phyloP scores from a whole-genome alignment of 2,329 filamentous ascomycete genomes.

The Torrubiellomyces zombiae region DNA sequence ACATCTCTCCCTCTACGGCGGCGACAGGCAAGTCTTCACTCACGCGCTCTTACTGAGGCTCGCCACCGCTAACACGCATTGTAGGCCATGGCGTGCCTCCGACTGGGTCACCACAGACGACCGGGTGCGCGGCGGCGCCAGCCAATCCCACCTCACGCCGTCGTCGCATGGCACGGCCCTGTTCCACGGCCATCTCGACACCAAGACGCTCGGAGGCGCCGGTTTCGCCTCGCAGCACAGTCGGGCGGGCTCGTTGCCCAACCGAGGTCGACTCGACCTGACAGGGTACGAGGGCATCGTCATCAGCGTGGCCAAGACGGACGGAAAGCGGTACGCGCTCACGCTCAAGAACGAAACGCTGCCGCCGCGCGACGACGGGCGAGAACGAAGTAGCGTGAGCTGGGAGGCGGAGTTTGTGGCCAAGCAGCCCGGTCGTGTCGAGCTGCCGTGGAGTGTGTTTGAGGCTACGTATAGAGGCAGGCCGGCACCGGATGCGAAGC shows the following conservation, averaged over 20 bases:
- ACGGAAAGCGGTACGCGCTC: conserved; percentile 56
- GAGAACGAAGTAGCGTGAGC: conserved; percentile 54
- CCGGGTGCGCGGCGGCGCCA: conserved; percentile 58
- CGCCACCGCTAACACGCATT: background rate
- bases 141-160: conserved; percentile 32
- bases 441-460: conserved; percentile 47
- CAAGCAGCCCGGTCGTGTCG: conserved; percentile 21
- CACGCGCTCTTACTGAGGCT: background rate
- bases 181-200: conserved; percentile 59
- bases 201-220: conserved; percentile 57
- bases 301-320: conserved; percentile 32
- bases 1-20: conserved; percentile 22
- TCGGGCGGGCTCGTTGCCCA: conserved; percentile 31
- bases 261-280: too few species aligned
- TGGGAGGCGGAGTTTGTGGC: conserved; percentile 56
- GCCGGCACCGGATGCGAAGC: conserved; percentile 39
- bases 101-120: conserved; percentile 61
- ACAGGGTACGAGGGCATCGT: conserved; percentile 43
- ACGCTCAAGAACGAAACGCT: conserved; percentile 56
- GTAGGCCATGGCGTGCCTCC: conserved; percentile 38
- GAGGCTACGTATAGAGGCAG: conserved; percentile 59
- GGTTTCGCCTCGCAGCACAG: conserved; percentile 71
- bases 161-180: conserved; percentile 22
- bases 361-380: conserved; percentile 39
- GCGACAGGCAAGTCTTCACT: conserved; percentile 17